Evolutionary conservation across 2,329 filamentous ascomycete species (phyloP), one percentile per base, ranked within the genome.

Genomic region (Triangularia setosa): DNA sequence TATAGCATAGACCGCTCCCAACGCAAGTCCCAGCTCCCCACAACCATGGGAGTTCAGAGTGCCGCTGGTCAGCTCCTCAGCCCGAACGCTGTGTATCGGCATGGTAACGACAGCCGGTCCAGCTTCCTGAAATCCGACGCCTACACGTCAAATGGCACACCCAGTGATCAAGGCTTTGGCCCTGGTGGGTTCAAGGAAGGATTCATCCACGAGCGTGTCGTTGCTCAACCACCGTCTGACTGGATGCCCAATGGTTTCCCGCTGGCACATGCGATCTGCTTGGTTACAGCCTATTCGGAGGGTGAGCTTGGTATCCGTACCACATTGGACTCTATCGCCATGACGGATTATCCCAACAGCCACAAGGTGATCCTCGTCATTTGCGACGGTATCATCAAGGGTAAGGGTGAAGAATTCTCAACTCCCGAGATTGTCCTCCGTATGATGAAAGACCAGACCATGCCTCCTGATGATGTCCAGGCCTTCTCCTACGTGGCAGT

Each of bases 221-320:
- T 99, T 57, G 94, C 96, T 28, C 95, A 99, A 74, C 95, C 95
- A 40, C 95, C 95, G 8, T 89, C 93, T 2, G 95, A 99, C 76
- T 99, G 93, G 90, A 93, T 97, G 79, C 95, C 95, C 0, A 98
- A 96, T 75, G 95, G 94, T 1, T 99, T 92, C 76, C 95, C 96
- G 14, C 81, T 99, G 69, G 95, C 93, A 56, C 95, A 99, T 77
- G 85, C 91, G 0, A 93, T 99, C 74, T 98, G 94, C 76, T 79
- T 99, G 69, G 93, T 99, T 59, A 99, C 96, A 25, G 93, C 93
- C 18, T 99, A 99, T 76, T 99, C 95, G 0, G 95, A 99, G 80
- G 95, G 95, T 69, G 92, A 90, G 69, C 90, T 96, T 65, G 95
- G 94, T 73, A 86, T 99, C 63, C 90, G 95, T 57, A 97, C 93